These are phyloP conservation scores for Rhynchosporium secalis DNA, from an alignment of 2,329 filamentous ascomycete species.

Conservation along the genomic window DNA sequence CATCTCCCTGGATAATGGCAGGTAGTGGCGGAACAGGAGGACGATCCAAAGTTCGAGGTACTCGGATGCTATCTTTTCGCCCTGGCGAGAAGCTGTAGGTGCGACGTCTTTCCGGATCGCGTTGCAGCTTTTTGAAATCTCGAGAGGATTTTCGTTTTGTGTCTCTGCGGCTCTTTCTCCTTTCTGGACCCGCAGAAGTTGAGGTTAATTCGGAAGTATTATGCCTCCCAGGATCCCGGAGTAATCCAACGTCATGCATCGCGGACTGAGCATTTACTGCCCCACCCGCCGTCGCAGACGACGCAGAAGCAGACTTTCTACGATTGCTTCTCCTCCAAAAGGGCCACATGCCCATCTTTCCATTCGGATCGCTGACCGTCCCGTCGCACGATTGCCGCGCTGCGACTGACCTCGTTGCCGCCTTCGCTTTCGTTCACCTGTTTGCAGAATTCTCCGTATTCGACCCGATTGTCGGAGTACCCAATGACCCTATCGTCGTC, in stretches of 20 bases:
- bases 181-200: constrained; percentile 35
- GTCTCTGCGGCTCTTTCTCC: constrained; percentile 41
- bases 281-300: constrained; percentile 44
- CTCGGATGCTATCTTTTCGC: constrained; percentile 54
- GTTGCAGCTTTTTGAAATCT: constrained; percentile 41
- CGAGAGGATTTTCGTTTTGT: constrained; percentile 37
- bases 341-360: constrained; percentile 76
- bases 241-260: constrained; percentile 42
- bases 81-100: constrained; percentile 64
- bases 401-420: constrained; percentile 16
- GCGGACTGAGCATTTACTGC: constrained; percentile 55
- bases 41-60: constrained; percentile 38
- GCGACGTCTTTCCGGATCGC: constrained; percentile 50
- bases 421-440: not conserved
- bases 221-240: constrained; percentile 35
- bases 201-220: constrained; percentile 39
- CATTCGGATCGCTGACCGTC: constrained; percentile 30
- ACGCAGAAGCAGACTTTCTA: constrained; percentile 49
- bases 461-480: not conserved
- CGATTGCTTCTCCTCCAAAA: constrained; percentile 75
- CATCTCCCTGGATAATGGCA: constrained; percentile 30
- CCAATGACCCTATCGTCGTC: constrained; percentile 18
- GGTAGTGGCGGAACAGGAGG: constrained; percentile 38
- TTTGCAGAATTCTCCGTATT: not conserved
- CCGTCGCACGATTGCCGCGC: constrained; percentile 17